Percentiles rank a stretch among this genome's conserved stretches.
phyloP scores from a whole-genome alignment of 1,284 basidiomycete genomes.

The Earliella scabrosa region DNA sequence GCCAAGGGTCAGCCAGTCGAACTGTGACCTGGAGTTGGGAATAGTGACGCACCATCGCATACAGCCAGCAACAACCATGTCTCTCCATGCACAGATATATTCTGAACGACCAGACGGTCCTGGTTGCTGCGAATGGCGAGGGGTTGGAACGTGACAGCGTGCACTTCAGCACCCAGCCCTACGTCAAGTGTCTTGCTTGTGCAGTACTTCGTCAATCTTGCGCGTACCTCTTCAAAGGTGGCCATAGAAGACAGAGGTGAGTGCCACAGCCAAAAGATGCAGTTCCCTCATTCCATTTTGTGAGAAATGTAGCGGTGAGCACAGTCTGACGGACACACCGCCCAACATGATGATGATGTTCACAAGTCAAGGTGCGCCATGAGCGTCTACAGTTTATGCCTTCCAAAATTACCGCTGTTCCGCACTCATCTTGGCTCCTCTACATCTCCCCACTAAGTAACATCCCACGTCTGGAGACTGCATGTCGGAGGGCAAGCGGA shows the following conservation, averaged over 20 bases:
- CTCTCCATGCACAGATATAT: constrained; percentile 1
- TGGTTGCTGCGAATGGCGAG: constrained; percentile 1
- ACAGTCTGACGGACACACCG: constrained; percentile 5
- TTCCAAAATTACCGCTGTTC: too few species aligned
- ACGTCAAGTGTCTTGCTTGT: background rate
- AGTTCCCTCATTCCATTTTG: background rate
- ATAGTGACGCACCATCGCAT: constrained; percentile 8
- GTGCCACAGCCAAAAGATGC: background rate
- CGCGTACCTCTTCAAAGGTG: constrained; percentile 4
- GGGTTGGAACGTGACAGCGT: constrained; percentile 17
- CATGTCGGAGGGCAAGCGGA: constrained; percentile 33
- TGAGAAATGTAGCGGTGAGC: background rate
- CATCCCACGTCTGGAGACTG: too few species aligned
- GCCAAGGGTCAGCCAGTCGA: background rate
- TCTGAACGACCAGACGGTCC: constrained; percentile 7
- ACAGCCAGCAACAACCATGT: constrained; percentile 9
- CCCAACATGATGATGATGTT: constrained; percentile 9
- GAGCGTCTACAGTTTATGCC: constrained; percentile 2
- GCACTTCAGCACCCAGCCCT: constrained; percentile 2
- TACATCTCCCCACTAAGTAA: background rate
- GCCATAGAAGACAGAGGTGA: constrained; percentile 2
- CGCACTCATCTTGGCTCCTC: background rate
- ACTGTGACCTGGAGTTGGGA: background rate
- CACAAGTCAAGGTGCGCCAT: constrained; percentile 3
- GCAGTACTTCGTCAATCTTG: constrained; percentile 1